These are phyloP conservation scores for Fraxinus angustifolia DNA, from an alignment of 305 asterid species.

Conservation along the genomic window DNA sequence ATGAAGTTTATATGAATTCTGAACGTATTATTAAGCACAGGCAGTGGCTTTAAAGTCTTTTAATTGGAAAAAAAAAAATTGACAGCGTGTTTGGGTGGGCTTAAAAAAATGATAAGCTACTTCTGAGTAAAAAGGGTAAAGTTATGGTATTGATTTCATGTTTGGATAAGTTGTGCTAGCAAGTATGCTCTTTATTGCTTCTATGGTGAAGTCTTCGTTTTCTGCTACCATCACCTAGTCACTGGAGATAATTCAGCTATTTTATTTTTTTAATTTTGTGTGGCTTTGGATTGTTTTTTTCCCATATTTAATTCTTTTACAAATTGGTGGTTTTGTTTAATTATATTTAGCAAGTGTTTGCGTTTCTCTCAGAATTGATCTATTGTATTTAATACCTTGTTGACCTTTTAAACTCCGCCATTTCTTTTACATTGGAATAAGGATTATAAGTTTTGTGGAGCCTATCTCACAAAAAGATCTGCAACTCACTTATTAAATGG, in stretches of 20 bases:
- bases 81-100: background rate
- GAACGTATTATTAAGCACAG: background rate
- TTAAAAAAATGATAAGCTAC: background rate
- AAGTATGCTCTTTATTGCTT: background rate
- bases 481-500: background rate
- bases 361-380: background rate
- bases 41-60: background rate
- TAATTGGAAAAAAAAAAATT: background rate
- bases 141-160: background rate
- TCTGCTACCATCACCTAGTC: background rate
- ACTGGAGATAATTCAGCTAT: background rate
- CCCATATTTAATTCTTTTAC: background rate
- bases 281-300: background rate
- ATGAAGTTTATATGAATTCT: background rate
- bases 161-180: background rate
- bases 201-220: background rate
- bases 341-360: background rate
- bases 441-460: background rate
- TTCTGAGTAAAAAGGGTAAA: background rate
- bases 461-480: background rate
- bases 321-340: background rate
- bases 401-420: background rate
- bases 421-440: background rate
- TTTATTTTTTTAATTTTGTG: background rate
- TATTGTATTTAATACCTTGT: background rate